phyloP scores from a whole-genome alignment of 2,329 filamentous ascomycete genomes.

The Fragosphaeria purpurea region DNA sequence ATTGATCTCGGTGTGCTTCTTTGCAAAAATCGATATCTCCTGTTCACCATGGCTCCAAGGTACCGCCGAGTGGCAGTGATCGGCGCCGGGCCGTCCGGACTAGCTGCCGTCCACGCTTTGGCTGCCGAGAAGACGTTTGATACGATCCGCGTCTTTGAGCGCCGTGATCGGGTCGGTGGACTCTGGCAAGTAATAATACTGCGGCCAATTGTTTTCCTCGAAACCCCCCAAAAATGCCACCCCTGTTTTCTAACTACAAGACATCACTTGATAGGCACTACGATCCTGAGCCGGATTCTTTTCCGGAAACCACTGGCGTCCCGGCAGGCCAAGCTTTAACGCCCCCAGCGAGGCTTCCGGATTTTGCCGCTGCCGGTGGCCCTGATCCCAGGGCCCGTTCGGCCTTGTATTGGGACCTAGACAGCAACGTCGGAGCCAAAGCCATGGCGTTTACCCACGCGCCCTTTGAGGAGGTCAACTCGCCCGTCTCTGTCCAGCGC shows the following conservation, averaged over 20 bases:
- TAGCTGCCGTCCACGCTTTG: not conserved
- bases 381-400: conserved; percentile 1
- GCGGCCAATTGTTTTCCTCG: no score
- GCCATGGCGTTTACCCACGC: conserved; percentile 5
- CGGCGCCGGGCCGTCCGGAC: conserved; percentile 6
- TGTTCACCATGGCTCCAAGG: not conserved
- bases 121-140: conserved; percentile 1
- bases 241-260: no score
- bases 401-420: conserved; percentile 1
- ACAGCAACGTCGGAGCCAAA: conserved; percentile 5
- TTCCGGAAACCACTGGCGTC: not conserved
- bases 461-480: conserved; percentile 1
- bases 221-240: no score
- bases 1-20: no score
- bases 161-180: conserved; percentile 2
- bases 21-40: no score
- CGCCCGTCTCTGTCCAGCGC: not conserved
- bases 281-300: not conserved
- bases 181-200: not conserved
- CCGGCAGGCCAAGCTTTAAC: not conserved
- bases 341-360: not conserved
- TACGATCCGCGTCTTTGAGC: conserved; percentile 7
- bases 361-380: not conserved
- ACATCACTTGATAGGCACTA: not conserved
- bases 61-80: conserved; percentile 6